phyloP scores from a whole-genome alignment of 768 basidiomycete genomes.

The Fomitopsis serialis region DNA sequence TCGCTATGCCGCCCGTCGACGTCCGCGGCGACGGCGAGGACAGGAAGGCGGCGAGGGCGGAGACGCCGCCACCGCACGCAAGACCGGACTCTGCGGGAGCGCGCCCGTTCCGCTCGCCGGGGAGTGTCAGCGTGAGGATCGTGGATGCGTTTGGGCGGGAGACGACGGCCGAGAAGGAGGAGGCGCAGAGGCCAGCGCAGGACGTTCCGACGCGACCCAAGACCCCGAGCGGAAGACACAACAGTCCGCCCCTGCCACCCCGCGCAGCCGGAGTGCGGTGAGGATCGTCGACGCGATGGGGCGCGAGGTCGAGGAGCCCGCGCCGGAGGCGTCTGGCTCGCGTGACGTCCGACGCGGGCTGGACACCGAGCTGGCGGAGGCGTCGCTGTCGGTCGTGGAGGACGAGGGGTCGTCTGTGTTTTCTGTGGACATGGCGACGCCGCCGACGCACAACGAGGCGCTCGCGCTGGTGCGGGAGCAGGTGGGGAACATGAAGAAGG shows the following conservation, averaged over 20 bases:
- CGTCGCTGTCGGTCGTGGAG: background rate
- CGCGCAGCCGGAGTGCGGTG: conserved; percentile 34
- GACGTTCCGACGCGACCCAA: background rate
- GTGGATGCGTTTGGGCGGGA: conserved; percentile 69
- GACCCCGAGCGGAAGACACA: background rate
- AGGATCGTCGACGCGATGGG: conserved; percentile 71
- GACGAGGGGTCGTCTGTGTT: background rate
- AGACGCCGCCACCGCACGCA: conserved; percentile 22
- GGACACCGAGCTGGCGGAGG: background rate
- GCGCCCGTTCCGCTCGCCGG: conserved; percentile 19
- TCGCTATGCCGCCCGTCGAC: no score
- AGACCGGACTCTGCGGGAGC: conserved; percentile 31
- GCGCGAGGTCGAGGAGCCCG: conserved; percentile 38
- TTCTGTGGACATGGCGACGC: conserved; percentile 20
- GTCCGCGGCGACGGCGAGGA: background rate
- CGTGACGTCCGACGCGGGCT: background rate
- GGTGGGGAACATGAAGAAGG: conserved; percentile 50
- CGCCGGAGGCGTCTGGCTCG: background rate
- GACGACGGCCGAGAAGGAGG: conserved; percentile 2
- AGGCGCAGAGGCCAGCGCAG: background rate
- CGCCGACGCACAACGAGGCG: conserved; percentile 39
- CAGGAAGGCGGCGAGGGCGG: background rate
- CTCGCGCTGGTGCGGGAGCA: conserved; percentile 53
- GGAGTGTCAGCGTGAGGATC: conserved; percentile 42
- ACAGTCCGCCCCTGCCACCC: conserved; percentile 19